Evolutionary conservation across 2,329 filamentous ascomycete genomes (phyloP), one percentile per base, ranked within the genome.

Genomic region (Alternaria sp.): DNA sequence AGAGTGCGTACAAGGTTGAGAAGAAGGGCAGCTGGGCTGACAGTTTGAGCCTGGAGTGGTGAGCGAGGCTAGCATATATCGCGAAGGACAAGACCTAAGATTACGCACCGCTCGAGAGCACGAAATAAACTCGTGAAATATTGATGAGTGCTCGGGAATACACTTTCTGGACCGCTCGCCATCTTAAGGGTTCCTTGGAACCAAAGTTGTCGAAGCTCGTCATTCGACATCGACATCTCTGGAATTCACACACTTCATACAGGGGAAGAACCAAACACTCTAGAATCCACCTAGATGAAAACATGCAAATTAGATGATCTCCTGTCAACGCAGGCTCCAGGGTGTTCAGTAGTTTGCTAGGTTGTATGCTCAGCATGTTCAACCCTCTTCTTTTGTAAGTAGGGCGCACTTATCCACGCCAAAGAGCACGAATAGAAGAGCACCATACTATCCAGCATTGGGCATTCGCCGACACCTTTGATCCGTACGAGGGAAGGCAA

Each of bases 21-120:
- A 83, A 83, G 58, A 71, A 72, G n/a, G 81, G 83, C 72, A 81
- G 68, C 10, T 90, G 88, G 88, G 75, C 73, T 10, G 82, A 73
- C 23, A 74, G 66, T 30, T 58, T 79, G 71, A 64, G 63, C 25
- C 61, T 78, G 47, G 74, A 77, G 57, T 77, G 73, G 74, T 77
- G 83, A 68, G 52, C 21, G 46, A 28, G 26, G 25, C 23, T 47
- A 1, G 28, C 28, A 12, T 23, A 7, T 36, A 2, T 23, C 5
- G 28, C 21, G 28, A 51, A 1, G 11, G 28, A 5, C 17, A 51
- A 3, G 13, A 36, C 17, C 12, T 10, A n/a, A n/a, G 26, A 30
- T 15, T 6, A 21, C 8, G 11, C 1, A 5, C 6, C 6, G 13
- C 28, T 7, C 15, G 3, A 23, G 17, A 9, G 28, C 19, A 51